A percentile compares a stretch with the other conserved stretches of the same genome.
Conservation (phyloP, 1,284 basidiomycete species). For the Pyrrhoderma noxium region DNA sequence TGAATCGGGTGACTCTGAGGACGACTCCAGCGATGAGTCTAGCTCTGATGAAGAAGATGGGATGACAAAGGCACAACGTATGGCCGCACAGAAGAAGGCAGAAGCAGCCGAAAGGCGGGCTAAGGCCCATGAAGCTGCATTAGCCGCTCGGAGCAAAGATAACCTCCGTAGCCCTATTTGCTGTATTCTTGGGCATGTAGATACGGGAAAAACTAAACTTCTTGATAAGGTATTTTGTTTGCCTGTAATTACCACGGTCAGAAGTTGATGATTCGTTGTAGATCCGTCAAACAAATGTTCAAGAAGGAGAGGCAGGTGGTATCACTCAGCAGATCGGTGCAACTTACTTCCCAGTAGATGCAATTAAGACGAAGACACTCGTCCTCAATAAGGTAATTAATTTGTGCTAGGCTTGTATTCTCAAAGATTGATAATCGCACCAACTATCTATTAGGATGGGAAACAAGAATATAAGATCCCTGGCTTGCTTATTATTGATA, state of each 20-base stretch:
- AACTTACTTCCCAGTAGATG: constrained; percentile 99
- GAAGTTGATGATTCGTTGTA: constrained; percentile 26
- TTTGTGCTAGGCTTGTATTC: not conserved
- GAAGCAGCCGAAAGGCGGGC: constrained; percentile 78
- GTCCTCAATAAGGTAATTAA: constrained; percentile 75
- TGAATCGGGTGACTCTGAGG: constrained; percentile 35
- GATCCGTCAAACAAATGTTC: constrained; percentile 99
- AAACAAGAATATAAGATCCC: constrained; percentile 93
- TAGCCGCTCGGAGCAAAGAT: constrained; percentile 85
- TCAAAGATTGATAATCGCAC: constrained; percentile 1
- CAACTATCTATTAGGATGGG: constrained; percentile 47
- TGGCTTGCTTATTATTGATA: constrained; percentile 95
- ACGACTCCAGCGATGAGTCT: constrained; percentile 37
- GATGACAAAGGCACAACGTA: constrained; percentile 53
- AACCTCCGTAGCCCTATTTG: constrained; percentile 95
- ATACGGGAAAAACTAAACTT: constrained; percentile 98
- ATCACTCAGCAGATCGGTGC: constrained; percentile 99
- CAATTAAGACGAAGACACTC: constrained; percentile 87
- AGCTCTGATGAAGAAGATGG: constrained; percentile 54
- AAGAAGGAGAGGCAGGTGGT: constrained; percentile 99
- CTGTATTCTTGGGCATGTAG: constrained; percentile 99
- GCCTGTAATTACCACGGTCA: too few species aligned
- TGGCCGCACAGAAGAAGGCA: constrained; percentile 73
- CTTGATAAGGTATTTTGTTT: constrained; percentile 77
- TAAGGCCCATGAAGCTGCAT: constrained; percentile 79